These are phyloP conservation scores for Dipodascus geniculatus DNA, from an alignment of 805 yeast genomes.

Conservation along the genomic window DNA sequence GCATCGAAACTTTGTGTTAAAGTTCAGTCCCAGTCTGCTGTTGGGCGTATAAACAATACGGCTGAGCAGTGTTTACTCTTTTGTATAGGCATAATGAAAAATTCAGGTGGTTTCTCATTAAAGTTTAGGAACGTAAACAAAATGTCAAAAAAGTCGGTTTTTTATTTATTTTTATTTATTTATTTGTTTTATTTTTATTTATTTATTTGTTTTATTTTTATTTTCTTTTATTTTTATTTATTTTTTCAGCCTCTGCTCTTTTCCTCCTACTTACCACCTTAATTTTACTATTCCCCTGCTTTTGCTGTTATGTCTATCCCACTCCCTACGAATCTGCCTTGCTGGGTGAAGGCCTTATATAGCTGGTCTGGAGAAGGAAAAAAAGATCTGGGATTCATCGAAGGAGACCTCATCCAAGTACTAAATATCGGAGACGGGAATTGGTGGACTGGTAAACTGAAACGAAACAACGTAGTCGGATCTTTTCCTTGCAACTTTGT, in stretches of 20 bases:
- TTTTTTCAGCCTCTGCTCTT: not conserved
- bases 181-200: no score
- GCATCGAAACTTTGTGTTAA: no score
- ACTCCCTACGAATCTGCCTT: conserved; percentile 35
- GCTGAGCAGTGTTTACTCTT: not conserved
- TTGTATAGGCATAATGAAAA: not conserved
- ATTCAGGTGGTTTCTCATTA: not conserved
- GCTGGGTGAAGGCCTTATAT: conserved; percentile 67
- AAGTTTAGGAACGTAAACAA: not conserved
- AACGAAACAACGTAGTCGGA: conserved; percentile 74
- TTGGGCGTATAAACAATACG: not conserved
- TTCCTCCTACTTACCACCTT: not conserved
- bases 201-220: no score
- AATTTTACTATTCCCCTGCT: no score
- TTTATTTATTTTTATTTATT: no score
- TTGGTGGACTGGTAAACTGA: conserved; percentile 82
- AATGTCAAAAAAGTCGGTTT: not conserved
- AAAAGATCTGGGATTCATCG: conserved; percentile 81
- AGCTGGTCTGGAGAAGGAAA: conserved; percentile 92
- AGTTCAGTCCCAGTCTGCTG: no score
- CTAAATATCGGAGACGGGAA: conserved; percentile 70
- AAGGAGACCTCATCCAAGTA: conserved; percentile 86
- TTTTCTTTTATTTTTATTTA: no score
- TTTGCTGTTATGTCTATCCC: conserved; percentile 19
- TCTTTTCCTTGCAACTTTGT: conserved; percentile 84